Base-by-base conservation (phyloP, 331 rosid genomes). In the Quercus phellos region DNA sequence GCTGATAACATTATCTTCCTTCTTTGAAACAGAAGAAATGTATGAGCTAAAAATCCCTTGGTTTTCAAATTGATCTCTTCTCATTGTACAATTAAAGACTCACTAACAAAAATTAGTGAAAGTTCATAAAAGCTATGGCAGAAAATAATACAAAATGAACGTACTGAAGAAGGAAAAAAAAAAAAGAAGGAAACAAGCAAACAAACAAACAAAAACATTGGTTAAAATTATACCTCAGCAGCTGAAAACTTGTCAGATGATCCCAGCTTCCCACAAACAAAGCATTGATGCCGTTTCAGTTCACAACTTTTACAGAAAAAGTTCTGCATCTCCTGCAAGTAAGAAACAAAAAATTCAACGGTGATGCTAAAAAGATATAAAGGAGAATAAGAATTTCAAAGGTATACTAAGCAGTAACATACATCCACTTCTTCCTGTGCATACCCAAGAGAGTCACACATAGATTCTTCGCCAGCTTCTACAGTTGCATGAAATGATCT, bases 401-500 rank as follows among this genome's bases (percentile, higher is more conserved):
- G 75, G 70, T 38, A 5, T 12, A 27, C 17, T 54, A 74, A 70
- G 19, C 16, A 74, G 51, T 21, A 76, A n/a, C 96, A 80, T 90
- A 95, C 97, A 35, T 85, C 85, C 55, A 90, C 92, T 87, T 90
- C 93, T 35, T 89, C 90, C 76, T 32, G 46, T 27, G 93, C 77
- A 69, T 84, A 72, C 70, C 99, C 94, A 66, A 95, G 98, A 77
- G 99, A 86, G 35, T 30, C 80, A 72, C 99, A 95, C 0, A 0
- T 0, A 72, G 90, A 86, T 11, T 85, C 94, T 21, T 11, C 75
- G 38, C 93, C 96, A 81, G 73, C 87, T 77, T 74, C 84, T 79
- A 14, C 73, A 34, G 94, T 92, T 6, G 91, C 88, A 89, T 95
- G 99, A 74, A 95, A 95, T 11, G 97, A 90, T 84, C 98, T 92